Conservation (phyloP, 108 stramenopile species). For the Asterionellopsis glacialis region DNA sequence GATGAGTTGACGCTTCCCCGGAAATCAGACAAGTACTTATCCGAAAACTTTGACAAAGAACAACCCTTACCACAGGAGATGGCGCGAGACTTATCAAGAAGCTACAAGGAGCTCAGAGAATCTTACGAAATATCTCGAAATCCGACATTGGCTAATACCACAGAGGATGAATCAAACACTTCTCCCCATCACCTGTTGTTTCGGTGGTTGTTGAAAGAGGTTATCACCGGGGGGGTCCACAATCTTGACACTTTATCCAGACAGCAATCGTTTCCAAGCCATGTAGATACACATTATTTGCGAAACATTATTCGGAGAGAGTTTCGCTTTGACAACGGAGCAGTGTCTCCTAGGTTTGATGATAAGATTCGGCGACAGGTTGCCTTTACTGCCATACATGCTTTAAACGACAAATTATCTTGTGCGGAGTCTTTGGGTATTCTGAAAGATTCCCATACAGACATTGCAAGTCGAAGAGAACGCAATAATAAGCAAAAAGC, state of each 20-base stretch:
- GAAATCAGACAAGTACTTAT: slow-evolving; percentile 18
- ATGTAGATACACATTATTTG: slow-evolving; percentile 19
- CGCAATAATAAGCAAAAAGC: slow-evolving; percentile 22
- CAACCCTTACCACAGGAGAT: slow-evolving; percentile 1
- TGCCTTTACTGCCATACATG: slow-evolving; percentile 62
- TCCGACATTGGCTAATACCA: not conserved
- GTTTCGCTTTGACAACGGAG: slow-evolving; percentile 40
- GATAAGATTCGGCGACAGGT: slow-evolving; percentile 35
- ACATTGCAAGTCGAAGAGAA: slow-evolving; percentile 22
- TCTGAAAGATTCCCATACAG: slow-evolving; percentile 11
- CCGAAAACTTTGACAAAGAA: slow-evolving; percentile 2
- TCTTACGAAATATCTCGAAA: not conserved
- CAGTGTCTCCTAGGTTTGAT: slow-evolving; percentile 39
- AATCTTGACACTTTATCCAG: slow-evolving; percentile 6
- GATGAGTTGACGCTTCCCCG: not conserved
- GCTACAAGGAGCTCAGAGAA: slow-evolving; percentile 8
- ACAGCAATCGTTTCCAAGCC: slow-evolving; percentile 28
- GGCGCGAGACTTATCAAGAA: slow-evolving; percentile 18
- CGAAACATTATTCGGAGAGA: slow-evolving; percentile 61
- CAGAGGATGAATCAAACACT: slow-evolving; percentile 1
- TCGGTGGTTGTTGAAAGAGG: slow-evolving; percentile 61
- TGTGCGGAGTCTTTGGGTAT: slow-evolving; percentile 43
- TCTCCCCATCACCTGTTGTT: slow-evolving; percentile 40
- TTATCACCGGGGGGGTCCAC: slow-evolving; percentile 22
- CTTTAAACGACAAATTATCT: slow-evolving; percentile 71